Evolutionary conservation across 2,329 filamentous ascomycete species (phyloP), one percentile per base, ranked within the genome.

Genomic region (Trichophaea hybrida): DNA sequence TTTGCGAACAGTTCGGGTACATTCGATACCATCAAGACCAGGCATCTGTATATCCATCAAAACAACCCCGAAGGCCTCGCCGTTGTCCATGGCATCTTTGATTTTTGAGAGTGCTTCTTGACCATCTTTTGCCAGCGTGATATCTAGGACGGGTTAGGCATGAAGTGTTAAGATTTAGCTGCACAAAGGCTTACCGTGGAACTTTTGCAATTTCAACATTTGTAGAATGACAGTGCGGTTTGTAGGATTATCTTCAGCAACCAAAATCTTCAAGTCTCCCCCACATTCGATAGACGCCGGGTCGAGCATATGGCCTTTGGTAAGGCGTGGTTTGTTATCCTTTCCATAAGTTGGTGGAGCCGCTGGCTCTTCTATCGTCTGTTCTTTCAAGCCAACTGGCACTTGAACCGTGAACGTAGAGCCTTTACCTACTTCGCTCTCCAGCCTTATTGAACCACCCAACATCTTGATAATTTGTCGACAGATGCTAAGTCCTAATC

Each of bases 31-130:
- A 69, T 95, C 89, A 12, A 96, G 78, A 64, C 93, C 94, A 2
- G 90, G 90, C 90, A 96, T 96, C 68, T 81, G 88, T 6, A 95
- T 85, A 68, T 96, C 90, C 90, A 95, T 96, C 69, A 95, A 93
- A 64, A 96, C 91, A 32, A 96, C 77, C 66, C 94, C 88, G 70
- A 91, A 95, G 1, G 79, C 79, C 58, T 79, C 77, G 56, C 83
- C 79, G 33, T 78, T 79, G 54, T 83, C 81, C 85, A 94, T 93
- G 64, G 83, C 85, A 13, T 82, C 82, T 70, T 88, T 90, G 65
- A 95, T 89, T 33, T 85, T 76, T 63, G 95, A 88, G 61, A 89
- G 87, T 0, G 90, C 90, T 72, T 95, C 87, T 71, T 94, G 86
- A 0, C 85, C 86, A 68, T 88, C 85, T 69, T 88, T 87, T 56